These are phyloP conservation scores for Yarrowia osloensis DNA, from an alignment of 805 yeast species.

Conservation along the genomic window DNA sequence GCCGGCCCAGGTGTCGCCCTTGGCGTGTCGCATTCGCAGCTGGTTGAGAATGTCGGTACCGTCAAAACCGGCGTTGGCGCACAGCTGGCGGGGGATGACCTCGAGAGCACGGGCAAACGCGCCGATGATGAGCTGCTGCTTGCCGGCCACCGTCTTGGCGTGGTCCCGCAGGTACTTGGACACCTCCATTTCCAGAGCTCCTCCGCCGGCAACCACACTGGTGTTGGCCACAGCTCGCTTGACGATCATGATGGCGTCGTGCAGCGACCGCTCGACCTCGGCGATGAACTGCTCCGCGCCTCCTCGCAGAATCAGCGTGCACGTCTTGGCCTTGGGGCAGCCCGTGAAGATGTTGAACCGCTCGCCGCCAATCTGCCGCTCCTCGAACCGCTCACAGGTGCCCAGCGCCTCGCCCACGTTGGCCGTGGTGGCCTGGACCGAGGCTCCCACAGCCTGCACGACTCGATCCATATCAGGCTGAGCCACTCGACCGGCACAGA, in stretches of 20 bases:
- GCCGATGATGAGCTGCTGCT: slow-evolving; percentile 87
- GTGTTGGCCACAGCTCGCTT: slow-evolving; percentile 89
- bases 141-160: slow-evolving; percentile 87
- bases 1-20: slow-evolving; percentile 90
- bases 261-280: slow-evolving; percentile 95
- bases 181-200: slow-evolving; percentile 97
- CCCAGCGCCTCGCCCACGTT: slow-evolving; percentile 79
- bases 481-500: slow-evolving; percentile 96
- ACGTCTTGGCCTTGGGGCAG: slow-evolving; percentile 88
- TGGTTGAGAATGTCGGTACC: slow-evolving; percentile 92
- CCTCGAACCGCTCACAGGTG: slow-evolving; percentile 83
- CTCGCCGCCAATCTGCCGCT: slow-evolving; percentile 93
- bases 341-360: slow-evolving; percentile 92
- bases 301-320: slow-evolving; percentile 91
- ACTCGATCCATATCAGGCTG: slow-evolving; percentile 90
- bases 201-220: slow-evolving; percentile 95
- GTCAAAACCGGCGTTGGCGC: slow-evolving; percentile 99
- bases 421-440: slow-evolving; percentile 66
- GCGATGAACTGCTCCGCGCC: slow-evolving; percentile 98
- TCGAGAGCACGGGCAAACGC: slow-evolving; percentile 95
- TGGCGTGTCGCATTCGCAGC: slow-evolving; percentile 90
- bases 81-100: slow-evolving; percentile 93
- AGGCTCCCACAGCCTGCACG: slow-evolving; percentile 90
- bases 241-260: slow-evolving; percentile 98
- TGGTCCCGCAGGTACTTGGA: slow-evolving; percentile 85